phyloP scores from a whole-genome alignment of 176 grass and related monocot genomes.

The Typha latifolia region DNA sequence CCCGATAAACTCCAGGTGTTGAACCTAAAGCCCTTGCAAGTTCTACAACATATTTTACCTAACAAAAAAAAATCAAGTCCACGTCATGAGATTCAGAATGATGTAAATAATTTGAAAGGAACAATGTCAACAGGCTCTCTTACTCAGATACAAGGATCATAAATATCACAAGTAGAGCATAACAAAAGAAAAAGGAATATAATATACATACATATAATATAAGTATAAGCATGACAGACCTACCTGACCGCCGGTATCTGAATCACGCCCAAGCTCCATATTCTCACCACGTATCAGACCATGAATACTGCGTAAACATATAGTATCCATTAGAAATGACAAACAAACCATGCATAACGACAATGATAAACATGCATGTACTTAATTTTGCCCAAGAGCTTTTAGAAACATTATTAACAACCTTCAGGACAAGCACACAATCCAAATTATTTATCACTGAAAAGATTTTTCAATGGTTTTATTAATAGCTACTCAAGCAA shows the following conservation, averaged over 20 bases:
- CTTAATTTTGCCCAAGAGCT: neutral
- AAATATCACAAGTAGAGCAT: neutral
- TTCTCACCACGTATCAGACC: conserved; percentile 74
- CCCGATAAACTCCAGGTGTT: conserved; percentile 71
- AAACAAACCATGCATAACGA: neutral
- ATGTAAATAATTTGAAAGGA: neutral
- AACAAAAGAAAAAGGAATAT: neutral
- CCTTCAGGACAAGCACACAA: neutral
- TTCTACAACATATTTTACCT: conserved; percentile 84
- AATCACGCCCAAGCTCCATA: conserved; percentile 85
- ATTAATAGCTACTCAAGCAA: too few relatives aligned
- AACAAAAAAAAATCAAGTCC: conserved; percentile 23
- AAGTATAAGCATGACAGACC: neutral
- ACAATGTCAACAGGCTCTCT: neutral
- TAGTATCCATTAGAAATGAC: conserved; percentile 14
- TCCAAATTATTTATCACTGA: neutral
- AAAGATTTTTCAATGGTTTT: too few relatives aligned
- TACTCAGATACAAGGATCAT: neutral
- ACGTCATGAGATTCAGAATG: neutral
- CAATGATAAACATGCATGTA: neutral
- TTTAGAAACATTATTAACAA: neutral
- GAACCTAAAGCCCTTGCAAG: conserved; percentile 73
- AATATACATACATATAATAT: neutral
- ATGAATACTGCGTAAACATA: conserved; percentile 40
- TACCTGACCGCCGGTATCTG: conserved; percentile 81